Evolutionary conservation across 1,284 basidiomycete species (phyloP), one percentile per base, ranked within the genome.

Genomic region (Porodaedalea pini): DNA sequence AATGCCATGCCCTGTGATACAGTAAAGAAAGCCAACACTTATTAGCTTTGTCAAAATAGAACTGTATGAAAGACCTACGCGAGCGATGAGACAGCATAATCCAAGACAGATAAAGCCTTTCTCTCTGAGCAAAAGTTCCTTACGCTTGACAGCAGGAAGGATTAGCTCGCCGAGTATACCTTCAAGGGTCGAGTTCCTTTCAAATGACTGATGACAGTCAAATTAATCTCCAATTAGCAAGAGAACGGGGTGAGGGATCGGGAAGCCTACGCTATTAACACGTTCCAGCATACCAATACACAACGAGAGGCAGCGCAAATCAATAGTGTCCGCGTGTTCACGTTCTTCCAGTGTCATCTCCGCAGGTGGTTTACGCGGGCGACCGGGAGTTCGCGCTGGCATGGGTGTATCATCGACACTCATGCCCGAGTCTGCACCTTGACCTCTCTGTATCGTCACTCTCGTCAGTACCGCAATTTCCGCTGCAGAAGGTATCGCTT

Each of bases 251-350:
- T 11, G 48, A 3, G 23, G 0, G 56, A 36, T 10, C 43, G 2
- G 52, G 19, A 47, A 57, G 75, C 87, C 54, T 65, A 94, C 93
- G 21, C 91, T 86, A 64, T 94, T 87, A 21, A 96, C 92, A 15
- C 94, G 83, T 73, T 98, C 94, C 4, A 98, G 78, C 79, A 98
- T 87, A 0, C 88, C 89, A 45, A 90, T 93, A 61, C 92, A 94
- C 27, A 99, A 79, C n/a, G 82, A 76, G n/a, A 97, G 73, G 68
- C 91, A 94, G 15, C 92, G 77, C 59, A 95, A 64, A 65, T 97
- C 93, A 13, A 86, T 82, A n/a, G 84, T 69, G 59, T 92, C 90
- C 17, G 79, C 81, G 23, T 77, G 72, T 21, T 74, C 75, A 21
- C 77, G 75, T 65, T 89, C 85, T 63, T 85, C 85, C 0, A 77